Base-by-base conservation (phyloP, 495 filamentous ascomycete genomes). In the Peziza echinospora region DNA sequence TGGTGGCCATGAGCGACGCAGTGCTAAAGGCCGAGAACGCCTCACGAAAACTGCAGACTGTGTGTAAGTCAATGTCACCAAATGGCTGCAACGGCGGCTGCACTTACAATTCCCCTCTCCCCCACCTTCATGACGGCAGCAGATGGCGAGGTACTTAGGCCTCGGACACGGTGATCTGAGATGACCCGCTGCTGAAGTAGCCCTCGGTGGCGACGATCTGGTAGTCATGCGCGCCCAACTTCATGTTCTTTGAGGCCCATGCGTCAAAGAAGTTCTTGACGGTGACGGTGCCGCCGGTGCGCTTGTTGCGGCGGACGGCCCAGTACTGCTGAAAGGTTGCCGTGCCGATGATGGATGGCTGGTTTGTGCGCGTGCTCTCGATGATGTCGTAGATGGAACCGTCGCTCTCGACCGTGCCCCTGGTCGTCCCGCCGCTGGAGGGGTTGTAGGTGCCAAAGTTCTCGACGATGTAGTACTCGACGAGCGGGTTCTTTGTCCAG, bases 321-420 rank as follows among this genome's bases (percentile, higher is more conserved):
- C 67, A 74, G 65, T 65, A 77, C 64, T 74, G 73, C 49, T 67
- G 54, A 55, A 75, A 75, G 44, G 70, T 75, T 9, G 53, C 49
- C 44, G 67, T 72, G 24, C 73, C 73, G 13, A 62, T 59, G 56
- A 77, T 75, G 16, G 66, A 69, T 4, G 71, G 71, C 62, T 73
- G 65, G 62, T 82, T 73, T 56, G 62, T 62, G 41, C 72, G 74
- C 42, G 64, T 63, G 37, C 65, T 65, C 52, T 67, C 62, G 64
- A 72, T 76, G 61, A 82, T 72, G 47, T 76, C 66, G 65, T 83
- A 83, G 8, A 64, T 71, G 37, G 62, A 59, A 45, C 77, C 78
- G 61, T 82, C 78, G 37, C 58, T 65, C 37, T 56, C 59, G 40
- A 80, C 61, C 19, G 64, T 70, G 42, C 76, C 77, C 52, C 68